Percentiles rank a stretch among this genome's conserved stretches.
Evolutionary conservation across 768 basidiomycete species (phyloP).

Genomic region (Psilocybe azurescens): DNA sequence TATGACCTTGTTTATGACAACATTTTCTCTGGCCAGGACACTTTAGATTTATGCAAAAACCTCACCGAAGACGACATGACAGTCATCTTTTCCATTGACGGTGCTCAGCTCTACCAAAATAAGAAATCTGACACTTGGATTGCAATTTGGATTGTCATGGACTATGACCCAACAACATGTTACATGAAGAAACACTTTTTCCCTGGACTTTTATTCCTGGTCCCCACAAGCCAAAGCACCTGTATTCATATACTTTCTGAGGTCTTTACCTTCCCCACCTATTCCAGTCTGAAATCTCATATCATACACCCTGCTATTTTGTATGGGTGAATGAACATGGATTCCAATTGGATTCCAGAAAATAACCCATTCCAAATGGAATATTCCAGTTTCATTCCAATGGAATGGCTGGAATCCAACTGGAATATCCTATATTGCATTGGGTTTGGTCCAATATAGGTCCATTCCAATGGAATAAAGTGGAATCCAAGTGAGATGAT

Average conservation of each 20-base stretch:
- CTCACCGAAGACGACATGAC: conserved; percentile 32
- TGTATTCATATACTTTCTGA: conserved; percentile 40
- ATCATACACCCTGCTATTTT: too few species aligned
- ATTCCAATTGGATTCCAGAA: too few species aligned
- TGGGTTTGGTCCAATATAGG: too few species aligned
- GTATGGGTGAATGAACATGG: too few species aligned
- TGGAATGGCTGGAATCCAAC: too few species aligned
- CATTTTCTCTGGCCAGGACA: conserved; percentile 29
- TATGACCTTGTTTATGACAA: conserved; percentile 23
- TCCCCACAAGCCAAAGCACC: conserved; percentile 39
- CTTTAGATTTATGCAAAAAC: conserved; percentile 21
- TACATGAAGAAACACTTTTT: conserved; percentile 37
- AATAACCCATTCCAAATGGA: too few species aligned
- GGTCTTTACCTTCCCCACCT: too few species aligned
- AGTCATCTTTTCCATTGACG: conserved; percentile 40
- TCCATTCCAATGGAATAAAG: too few species aligned
- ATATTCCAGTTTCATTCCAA: too few species aligned
- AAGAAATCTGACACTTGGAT: conserved; percentile 49
- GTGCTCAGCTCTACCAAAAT: conserved; percentile 44
- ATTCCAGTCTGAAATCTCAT: too few species aligned
- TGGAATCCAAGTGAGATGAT: too few species aligned
- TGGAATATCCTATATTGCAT: too few species aligned
- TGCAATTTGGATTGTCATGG: conserved; percentile 36
- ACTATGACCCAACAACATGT: conserved; percentile 30
- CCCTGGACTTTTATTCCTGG: conserved; percentile 41